Base-by-base conservation (phyloP, 495 filamentous ascomycete species). In the Haplographium delicatum region DNA sequence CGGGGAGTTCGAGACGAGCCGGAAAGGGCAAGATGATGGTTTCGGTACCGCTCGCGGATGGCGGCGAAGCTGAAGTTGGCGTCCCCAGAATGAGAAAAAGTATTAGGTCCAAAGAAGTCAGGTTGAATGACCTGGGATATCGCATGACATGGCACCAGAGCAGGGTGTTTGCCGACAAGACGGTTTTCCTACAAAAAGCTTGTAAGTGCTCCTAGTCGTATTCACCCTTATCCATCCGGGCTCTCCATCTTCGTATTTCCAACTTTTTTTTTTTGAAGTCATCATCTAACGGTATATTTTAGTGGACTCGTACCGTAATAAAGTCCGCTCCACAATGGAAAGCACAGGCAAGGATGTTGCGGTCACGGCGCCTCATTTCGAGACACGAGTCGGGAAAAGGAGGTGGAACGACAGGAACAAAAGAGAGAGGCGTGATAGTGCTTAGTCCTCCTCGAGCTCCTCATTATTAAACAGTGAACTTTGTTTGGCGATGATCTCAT, bases 231-330 rank as follows among this genome's bases (percentile, higher is more conserved):
- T 20, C 28, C 5, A 26, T 16, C 20, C n/a, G 7, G 9, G 35
- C 19, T 37, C 28, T 11, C 10, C 22, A 50, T 35, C 28, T n/a
- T n/a, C n/a, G n/a, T n/a, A n/a, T n/a, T n/a, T n/a, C n/a, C n/a
- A n/a, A n/a, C 3, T 35, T 35, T 4, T 11, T 4, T 13, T 35
- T 35, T 2, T 35, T 5, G 33, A 7, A 35, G 5, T 34, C 23
- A 56, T 28, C 15, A 11, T 37, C 19, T 28, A 34, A 51, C 58
- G n/a, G n/a, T n/a, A n/a, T n/a, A n/a, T n/a, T n/a, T n/a, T n/a
- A 97, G 91, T 98, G 64, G 93, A 98, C 59, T 87, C 84, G 47
- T 96, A 96, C 65, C 80, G 93, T 27, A 94, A 89, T 62, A 98
- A 96, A 72, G 94, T 91, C 71, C 77, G 84, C 45, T 85, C 74